Evolutionary conservation across 768 basidiomycete genomes (phyloP), one percentile per base, ranked within the genome.

Genomic region (Aureoboletus auriporus): DNA sequence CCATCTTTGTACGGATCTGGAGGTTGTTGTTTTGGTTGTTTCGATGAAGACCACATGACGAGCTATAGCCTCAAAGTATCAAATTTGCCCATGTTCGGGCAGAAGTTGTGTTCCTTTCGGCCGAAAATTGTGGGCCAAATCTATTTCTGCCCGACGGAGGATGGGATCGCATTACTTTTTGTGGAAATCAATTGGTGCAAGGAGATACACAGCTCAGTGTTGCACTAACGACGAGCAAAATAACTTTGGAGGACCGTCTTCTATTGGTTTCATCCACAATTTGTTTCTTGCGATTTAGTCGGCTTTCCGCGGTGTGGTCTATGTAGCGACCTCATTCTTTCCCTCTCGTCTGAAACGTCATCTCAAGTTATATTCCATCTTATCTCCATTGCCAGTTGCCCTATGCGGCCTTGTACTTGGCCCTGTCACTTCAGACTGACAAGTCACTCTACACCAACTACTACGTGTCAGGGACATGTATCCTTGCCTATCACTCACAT

Each of bases 221-320:
- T 41, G 41, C 33, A 46, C 38, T 41, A 30, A 38, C 49, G 46
- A 58, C 55, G 31, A 41, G 45, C 28, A 49, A 30, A 40, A 41
- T 34, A 30, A 17, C 38, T 14, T 27, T 16, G 16, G 43, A 17
- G 44, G 36, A 41, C 29, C 26, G 39, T 42, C 33, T 36, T 49
- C 30, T 46, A 23, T 60, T 52, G 46, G 49, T 61, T 48, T 50
- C 51, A 40, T 36, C 45, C 29, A 16, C 33, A 30, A 42, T 39
- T 40, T 28, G 41, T 41, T 51, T 61, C 55, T 51, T 54, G 56
- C 51, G 57, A 42, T 44, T 50, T 54, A 20, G 44, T 52, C 57
- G 57, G 57, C 46, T 47, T 35, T 63, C 61, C 62, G 61, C 54
- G 62, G 63, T 48, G 38, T 38, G 34, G 37, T 45, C 28, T 31